These are phyloP conservation scores for Nannochloris sp. DNA, from an alignment of 139 green algal species.

Conservation along the genomic window DNA sequence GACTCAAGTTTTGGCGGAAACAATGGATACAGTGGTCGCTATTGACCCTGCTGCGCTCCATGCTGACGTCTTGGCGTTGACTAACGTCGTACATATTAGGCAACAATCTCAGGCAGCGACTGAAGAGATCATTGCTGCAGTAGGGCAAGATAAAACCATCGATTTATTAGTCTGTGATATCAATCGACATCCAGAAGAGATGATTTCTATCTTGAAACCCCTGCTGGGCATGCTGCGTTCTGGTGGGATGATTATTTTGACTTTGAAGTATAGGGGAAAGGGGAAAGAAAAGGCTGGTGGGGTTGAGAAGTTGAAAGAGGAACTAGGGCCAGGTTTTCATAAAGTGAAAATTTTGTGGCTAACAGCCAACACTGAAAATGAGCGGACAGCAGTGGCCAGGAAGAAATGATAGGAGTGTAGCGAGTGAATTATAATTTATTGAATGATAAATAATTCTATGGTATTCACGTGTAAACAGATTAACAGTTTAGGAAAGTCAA, in stretches of 20 bases:
- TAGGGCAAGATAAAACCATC: not conserved
- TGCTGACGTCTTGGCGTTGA: not conserved
- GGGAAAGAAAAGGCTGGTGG: not conserved
- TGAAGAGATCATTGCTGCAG: not conserved
- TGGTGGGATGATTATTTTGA: not conserved
- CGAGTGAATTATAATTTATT: too few relatives aligned
- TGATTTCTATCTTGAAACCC: not conserved
- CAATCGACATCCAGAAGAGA: not conserved
- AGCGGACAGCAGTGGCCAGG: not conserved
- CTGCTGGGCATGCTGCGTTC: not conserved
- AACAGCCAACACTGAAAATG: constrained; percentile 1
- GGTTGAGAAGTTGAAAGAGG: not conserved
- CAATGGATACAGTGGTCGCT: constrained; percentile 4
- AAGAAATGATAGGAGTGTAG: not conserved
- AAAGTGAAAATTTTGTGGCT: not conserved
- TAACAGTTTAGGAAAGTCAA: too few relatives aligned
- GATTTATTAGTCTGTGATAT: constrained; percentile 3
- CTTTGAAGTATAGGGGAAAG: constrained; percentile 6
- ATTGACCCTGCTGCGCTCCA: constrained; percentile 16
- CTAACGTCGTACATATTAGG: constrained; percentile 7
- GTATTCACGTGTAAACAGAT: too few relatives aligned
- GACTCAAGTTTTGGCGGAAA: constrained; percentile 4
- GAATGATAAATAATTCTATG: too few relatives aligned
- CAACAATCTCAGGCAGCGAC: not conserved
- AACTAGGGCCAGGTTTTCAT: not conserved